Evolutionary conservation across 805 yeast species (phyloP).

Genomic region (Phaffomyces thermotolerans): DNA sequence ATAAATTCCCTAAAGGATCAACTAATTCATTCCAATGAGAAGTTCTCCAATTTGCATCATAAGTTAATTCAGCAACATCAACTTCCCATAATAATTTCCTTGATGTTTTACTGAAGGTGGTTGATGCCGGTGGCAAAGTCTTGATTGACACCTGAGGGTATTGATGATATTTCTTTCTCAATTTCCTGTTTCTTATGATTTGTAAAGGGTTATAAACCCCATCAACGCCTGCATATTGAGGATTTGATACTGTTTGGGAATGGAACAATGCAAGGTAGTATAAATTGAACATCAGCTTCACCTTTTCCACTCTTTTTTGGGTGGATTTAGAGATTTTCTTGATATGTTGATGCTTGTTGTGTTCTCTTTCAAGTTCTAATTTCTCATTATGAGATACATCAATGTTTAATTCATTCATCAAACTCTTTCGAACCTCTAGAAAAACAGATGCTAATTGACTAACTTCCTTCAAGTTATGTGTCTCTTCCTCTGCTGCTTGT

Average conservation of each 20-base stretch:
- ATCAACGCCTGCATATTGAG: slow-evolving; percentile 39
- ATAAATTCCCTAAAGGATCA: slow-evolving; percentile 37
- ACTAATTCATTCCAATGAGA: slow-evolving; percentile 46
- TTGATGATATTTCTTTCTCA: slow-evolving; percentile 46
- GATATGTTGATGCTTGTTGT: slow-evolving; percentile 5
- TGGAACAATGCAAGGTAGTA: slow-evolving; percentile 21
- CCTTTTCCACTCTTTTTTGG: slow-evolving; percentile 41
- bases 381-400: slow-evolving; percentile 21
- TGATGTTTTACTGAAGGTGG: slow-evolving; percentile 46
- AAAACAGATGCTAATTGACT: slow-evolving; percentile 34
- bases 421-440: slow-evolving; percentile 34
- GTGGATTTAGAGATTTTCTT: slow-evolving; percentile 30
- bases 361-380: slow-evolving; percentile 17
- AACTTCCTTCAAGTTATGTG: slow-evolving; percentile 22
- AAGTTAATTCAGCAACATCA: slow-evolving; percentile 48
- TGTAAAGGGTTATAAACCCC: slow-evolving; percentile 79
- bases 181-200: slow-evolving; percentile 63
- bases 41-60: slow-evolving; percentile 54
- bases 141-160: slow-evolving; percentile 38
- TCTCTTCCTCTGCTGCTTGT: neutral
- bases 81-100: slow-evolving; percentile 57
- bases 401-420: slow-evolving; percentile 37
- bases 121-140: slow-evolving; percentile 55
- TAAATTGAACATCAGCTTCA: slow-evolving; percentile 31
- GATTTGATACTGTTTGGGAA: slow-evolving; percentile 11